A percentile compares a stretch with the other conserved stretches of the same genome.
Evolutionary conservation across 495 filamentous ascomycete genomes (phyloP).

Genomic region (Cudoniella acicularis): DNA sequence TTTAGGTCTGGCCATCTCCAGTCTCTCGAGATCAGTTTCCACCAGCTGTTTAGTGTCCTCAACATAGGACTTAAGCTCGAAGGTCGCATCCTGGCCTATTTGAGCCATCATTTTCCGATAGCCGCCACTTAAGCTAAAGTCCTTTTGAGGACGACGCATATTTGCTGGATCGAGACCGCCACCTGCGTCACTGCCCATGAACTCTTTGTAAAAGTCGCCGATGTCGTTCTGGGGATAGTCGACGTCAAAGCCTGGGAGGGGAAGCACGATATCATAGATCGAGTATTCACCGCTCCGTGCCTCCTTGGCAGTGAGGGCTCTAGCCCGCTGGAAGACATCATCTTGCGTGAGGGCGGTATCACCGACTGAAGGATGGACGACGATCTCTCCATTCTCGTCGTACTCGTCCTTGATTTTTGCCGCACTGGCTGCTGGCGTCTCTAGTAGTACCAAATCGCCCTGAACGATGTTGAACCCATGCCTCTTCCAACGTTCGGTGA

Average conservation of each 20-base stretch:
- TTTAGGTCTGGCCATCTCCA: constrained; percentile 22
- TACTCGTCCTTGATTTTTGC: constrained; percentile 28
- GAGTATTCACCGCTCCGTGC: constrained; percentile 72
- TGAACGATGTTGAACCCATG: constrained; percentile 70
- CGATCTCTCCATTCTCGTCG: constrained; percentile 67
- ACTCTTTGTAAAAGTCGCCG: constrained; percentile 70
- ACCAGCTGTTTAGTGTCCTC: constrained; percentile 79
- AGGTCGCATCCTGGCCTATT: constrained; percentile 51
- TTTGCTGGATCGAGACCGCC: constrained; percentile 76
- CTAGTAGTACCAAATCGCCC: constrained; percentile 79
- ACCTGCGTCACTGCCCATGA: constrained; percentile 76
- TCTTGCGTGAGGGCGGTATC: constrained; percentile 53
- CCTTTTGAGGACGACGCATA: constrained; percentile 82
- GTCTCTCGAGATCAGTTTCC: constrained; percentile 69
- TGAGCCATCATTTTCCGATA: constrained; percentile 83
- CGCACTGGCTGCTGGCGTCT: constrained; percentile 48
- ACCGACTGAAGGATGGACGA: constrained; percentile 54
- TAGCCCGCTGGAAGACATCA: constrained; percentile 68
- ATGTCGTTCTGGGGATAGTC: constrained; percentile 82
- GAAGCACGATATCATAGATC: constrained; percentile 90
- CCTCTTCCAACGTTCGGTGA: constrained; percentile 69
- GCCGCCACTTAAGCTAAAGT: constrained; percentile 81
- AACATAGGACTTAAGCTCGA: constrained; percentile 64
- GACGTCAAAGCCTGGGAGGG: constrained; percentile 88
- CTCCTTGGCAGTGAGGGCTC: constrained; percentile 70